Evolutionary conservation across 1,284 basidiomycete species (phyloP).

Genomic region (Cronartium quercuum): DNA sequence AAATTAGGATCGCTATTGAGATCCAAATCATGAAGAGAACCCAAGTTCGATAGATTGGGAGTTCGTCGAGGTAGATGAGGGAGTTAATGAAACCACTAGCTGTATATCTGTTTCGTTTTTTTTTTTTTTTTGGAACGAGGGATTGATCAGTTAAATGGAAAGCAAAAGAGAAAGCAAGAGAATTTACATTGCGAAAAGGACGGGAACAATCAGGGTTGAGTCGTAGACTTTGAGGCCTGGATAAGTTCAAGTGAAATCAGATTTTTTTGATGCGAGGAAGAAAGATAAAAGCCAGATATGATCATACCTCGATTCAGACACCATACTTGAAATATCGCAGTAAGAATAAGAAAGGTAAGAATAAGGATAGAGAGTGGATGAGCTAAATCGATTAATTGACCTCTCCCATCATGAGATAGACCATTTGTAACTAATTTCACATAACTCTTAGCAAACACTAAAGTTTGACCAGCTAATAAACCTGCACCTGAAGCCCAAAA

Average conservation of each 20-base stretch:
- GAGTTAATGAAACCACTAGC: slow-evolving; percentile 38
- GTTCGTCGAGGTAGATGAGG: slow-evolving; percentile 35
- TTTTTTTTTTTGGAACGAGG: too few species aligned
- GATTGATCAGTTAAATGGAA: too few species aligned
- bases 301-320: slow-evolving; percentile 78
- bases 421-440: slow-evolving; percentile 42
- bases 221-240: slow-evolving; percentile 46
- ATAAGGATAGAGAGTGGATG: slow-evolving; percentile 75
- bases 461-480: slow-evolving; percentile 72
- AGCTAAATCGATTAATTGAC: slow-evolving; percentile 8
- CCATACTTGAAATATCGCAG: slow-evolving; percentile 80
- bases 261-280: too few species aligned
- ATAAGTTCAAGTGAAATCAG: background rate
- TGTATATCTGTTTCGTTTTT: too few species aligned
- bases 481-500: slow-evolving; percentile 87
- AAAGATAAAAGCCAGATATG: background rate
- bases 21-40: slow-evolving; percentile 37
- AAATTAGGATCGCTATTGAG: slow-evolving; percentile 30
- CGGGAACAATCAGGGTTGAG: slow-evolving; percentile 65
- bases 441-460: slow-evolving; percentile 80
- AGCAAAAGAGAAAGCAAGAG: background rate
- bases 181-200: slow-evolving; percentile 53
- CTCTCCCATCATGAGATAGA: background rate
- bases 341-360: slow-evolving; percentile 67
- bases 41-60: slow-evolving; percentile 20